These are phyloP conservation scores for Lupinus albus DNA, from an alignment of 306 rosid genomes.

Conservation along the genomic window DNA sequence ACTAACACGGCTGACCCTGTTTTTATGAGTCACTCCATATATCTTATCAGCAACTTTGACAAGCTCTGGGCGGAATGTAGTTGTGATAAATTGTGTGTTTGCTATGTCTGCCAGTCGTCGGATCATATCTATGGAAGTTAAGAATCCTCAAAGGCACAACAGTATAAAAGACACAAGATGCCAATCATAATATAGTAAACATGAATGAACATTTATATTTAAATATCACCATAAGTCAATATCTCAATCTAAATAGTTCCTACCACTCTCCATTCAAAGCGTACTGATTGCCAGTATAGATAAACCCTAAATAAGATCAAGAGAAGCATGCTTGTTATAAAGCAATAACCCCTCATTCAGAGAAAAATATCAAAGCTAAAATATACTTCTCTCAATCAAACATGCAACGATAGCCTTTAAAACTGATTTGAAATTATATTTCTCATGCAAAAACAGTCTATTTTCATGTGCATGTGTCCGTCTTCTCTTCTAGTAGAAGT, in stretches of 20 bases:
- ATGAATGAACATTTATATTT: conserved; percentile 27
- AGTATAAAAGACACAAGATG: conserved; percentile 37
- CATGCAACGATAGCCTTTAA: background rate
- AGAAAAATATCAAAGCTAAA: background rate
- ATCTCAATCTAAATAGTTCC: conserved; percentile 14
- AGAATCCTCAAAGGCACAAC: conserved; percentile 46
- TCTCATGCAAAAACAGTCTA: background rate
- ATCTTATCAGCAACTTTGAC: conserved; percentile 93
- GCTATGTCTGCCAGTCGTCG: conserved; percentile 85
- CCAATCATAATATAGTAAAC: conserved; percentile 27
- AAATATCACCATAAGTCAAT: conserved; percentile 15
- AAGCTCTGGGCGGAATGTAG: conserved; percentile 92
- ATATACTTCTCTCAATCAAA: conserved; percentile 9
- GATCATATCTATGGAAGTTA: conserved; percentile 80
- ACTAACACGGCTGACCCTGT: conserved; percentile 89
- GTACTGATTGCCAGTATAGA: conserved; percentile 3
- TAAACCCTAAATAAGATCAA: background rate
- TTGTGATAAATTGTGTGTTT: conserved; percentile 89
- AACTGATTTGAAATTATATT: background rate
- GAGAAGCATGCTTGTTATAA: background rate
- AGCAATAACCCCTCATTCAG: conserved; percentile 9
- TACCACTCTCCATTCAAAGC: conserved; percentile 1
- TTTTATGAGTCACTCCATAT: conserved; percentile 84
- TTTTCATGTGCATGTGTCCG: background rate
- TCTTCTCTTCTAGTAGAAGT: background rate